Base-by-base conservation (phyloP, 306 rosid species). In the Canavalia ensiformis region DNA sequence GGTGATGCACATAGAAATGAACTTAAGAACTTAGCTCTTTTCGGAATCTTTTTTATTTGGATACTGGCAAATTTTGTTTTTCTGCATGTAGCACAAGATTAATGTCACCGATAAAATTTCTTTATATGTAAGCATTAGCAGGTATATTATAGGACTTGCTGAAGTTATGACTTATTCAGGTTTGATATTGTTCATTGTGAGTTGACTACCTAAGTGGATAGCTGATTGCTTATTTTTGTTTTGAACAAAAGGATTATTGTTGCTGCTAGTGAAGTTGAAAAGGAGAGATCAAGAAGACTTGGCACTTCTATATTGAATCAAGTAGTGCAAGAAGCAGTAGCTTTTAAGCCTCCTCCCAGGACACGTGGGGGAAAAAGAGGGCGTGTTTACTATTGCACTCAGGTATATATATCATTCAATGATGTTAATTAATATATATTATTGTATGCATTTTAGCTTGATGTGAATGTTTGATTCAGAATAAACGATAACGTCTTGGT, bases 341-440 rank as follows among this genome's bases (percentile, higher is more conserved):
- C 94, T 88, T 95, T 95, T 81, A 95, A 95, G 89, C 77, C 97
- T 74, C 99, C 98, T 75, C 99, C 98, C 64, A 89, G 94, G 84
- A 91, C 97, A 63, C 87, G 98, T 25, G 97, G 98, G 65, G 97
- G 97, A 51, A 91, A 80, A 86, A 90, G 99, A 76, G 99, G 99
- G 68, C 94, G 94, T 78, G 94, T 95, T 59, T 95, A 95, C 88
- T 93, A 95, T 85, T 91, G 97, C 79, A 95, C 99, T 66, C 99
- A 90, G 98, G 94, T 93, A 83, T 49, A 12, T 71, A 47, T 44
- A 72, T 77, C 63, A 63, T 73, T 75, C 65, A n/a, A 73, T 6
- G 41, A 8, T 68, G 65, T 45, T 54, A 30, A 25, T 47, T 81
- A 12, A 11, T 44, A 62, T 18, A 69, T 49, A 8, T 31, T 78